Conservation (phyloP, 495 filamentous ascomycete genomes). For the Aspergillus wentii region DNA sequence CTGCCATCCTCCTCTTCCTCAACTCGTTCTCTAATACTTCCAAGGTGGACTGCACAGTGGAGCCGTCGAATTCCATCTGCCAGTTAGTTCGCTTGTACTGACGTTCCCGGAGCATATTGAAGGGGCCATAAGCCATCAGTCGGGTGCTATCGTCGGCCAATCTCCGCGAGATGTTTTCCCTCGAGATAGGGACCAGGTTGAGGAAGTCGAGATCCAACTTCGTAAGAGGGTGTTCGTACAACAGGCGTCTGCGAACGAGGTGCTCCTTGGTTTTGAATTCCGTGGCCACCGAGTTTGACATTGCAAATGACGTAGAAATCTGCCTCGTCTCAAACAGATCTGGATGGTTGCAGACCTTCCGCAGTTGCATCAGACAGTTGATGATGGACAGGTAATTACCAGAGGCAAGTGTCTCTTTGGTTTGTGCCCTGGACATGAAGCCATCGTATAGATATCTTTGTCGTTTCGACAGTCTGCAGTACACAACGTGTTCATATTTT, state of each 20-base stretch:
- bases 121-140: constrained; percentile 57
- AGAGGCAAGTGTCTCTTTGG: constrained; percentile 80
- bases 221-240: constrained; percentile 60
- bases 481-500: constrained; percentile 95
- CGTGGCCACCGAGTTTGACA: constrained; percentile 75
- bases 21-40: constrained; percentile 67
- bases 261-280: constrained; percentile 74
- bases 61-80: constrained; percentile 53
- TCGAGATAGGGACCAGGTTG: constrained; percentile 70
- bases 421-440: constrained; percentile 91
- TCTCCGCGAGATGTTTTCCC: constrained; percentile 61
- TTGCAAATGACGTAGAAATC: constrained; percentile 96
- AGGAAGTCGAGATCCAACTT: constrained; percentile 70
- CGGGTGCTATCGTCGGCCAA: constrained; percentile 57
- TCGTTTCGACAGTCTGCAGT: constrained; percentile 88
- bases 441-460: constrained; percentile 95
- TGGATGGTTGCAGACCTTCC: constrained; percentile 98
- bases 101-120: constrained; percentile 57
- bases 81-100: constrained; percentile 59
- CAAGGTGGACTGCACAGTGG: constrained; percentile 64
- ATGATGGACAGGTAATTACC: constrained; percentile 98
- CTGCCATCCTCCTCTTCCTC: constrained; percentile 67
- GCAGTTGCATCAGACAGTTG: constrained; percentile 95
- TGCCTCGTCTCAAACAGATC: constrained; percentile 96
- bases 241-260: constrained; percentile 61